These are phyloP conservation scores for Strigomonas oncopelti DNA, from an alignment of 208 protist genomes.

Conservation along the genomic window DNA sequence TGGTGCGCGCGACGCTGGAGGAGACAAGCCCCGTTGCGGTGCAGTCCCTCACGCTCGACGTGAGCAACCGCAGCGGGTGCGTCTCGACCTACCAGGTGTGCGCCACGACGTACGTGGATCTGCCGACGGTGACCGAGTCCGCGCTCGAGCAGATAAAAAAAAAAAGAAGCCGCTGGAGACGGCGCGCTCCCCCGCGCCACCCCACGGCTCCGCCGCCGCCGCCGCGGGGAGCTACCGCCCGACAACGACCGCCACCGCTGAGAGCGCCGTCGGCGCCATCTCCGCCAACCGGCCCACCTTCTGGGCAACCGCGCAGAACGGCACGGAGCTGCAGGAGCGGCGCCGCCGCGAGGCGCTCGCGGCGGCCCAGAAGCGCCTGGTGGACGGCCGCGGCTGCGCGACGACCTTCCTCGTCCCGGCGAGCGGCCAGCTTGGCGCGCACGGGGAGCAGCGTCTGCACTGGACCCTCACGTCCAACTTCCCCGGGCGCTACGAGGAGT, in stretches of 20 bases:
- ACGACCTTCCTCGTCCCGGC: constrained; percentile 27
- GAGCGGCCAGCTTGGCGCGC: constrained; percentile 25
- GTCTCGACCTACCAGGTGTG: constrained; percentile 41
- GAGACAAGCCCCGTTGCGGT: constrained; percentile 35
- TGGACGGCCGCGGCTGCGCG: constrained; percentile 73
- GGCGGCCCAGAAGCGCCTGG: constrained; percentile 52
- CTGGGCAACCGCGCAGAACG: constrained; percentile 63
- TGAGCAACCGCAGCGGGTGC: constrained; percentile 65
- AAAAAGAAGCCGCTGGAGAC: not conserved
- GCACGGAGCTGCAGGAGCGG: constrained; percentile 49
- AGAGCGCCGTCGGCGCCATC: not conserved
- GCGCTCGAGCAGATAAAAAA: constrained; percentile 2
- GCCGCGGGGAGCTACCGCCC: not conserved
- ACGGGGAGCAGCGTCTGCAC: constrained; percentile 30
- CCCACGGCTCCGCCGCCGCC: not conserved
- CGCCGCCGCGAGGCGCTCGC: constrained; percentile 44
- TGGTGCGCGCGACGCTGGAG: not conserved
- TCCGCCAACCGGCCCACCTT: constrained; percentile 30
- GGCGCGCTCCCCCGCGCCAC: not conserved
- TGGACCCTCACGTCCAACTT: constrained; percentile 62
- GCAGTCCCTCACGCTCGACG: constrained; percentile 33
- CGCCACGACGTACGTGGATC: constrained; percentile 30
- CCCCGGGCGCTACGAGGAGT: constrained; percentile 74
- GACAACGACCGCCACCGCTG: not conserved
- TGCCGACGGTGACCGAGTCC: constrained; percentile 12